These are phyloP conservation scores for Aspergillus aculeatinus DNA, from an alignment of 2,329 filamentous ascomycete species.

Conservation along the genomic window DNA sequence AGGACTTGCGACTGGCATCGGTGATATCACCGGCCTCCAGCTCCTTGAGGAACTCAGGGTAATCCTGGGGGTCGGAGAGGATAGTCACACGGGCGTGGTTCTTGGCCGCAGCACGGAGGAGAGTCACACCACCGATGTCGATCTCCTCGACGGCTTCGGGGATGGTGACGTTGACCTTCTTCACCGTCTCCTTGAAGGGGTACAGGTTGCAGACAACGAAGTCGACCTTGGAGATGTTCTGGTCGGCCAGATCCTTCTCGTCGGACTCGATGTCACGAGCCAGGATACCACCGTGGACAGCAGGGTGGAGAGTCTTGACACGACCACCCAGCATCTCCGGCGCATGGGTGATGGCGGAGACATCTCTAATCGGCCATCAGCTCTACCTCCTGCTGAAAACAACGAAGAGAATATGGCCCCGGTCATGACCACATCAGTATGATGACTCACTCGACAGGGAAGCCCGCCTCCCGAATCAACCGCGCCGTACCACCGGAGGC, in stretches of 20 bases:
- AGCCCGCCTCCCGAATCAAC: constrained; percentile 94
- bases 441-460: constrained; percentile 79
- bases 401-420: background rate
- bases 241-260: constrained; percentile 92
- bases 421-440: constrained; percentile 7
- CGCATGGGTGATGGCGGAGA: constrained; percentile 93
- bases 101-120: constrained; percentile 95
- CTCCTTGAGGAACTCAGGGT: constrained; percentile 89
- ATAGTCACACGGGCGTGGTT: constrained; percentile 96
- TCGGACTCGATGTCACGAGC: constrained; percentile 92
- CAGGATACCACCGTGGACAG: constrained; percentile 80
- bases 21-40: constrained; percentile 82
- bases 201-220: constrained; percentile 98
- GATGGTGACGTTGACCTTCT: constrained; percentile 95
- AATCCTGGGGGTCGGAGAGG: constrained; percentile 89
- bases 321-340: constrained; percentile 93
- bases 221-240: constrained; percentile 93
- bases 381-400: constrained; percentile 2
- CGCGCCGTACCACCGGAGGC: constrained; percentile 93
- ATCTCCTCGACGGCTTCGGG: constrained; percentile 98
- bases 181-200: constrained; percentile 97
- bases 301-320: constrained; percentile 95
- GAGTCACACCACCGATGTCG: constrained; percentile 95
- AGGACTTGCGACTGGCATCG: constrained; percentile 79
- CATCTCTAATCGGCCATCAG: constrained; percentile 62